Evolutionary conservation across 257 asterid genomes (phyloP).

Genomic region (Sherardia arvensis): DNA sequence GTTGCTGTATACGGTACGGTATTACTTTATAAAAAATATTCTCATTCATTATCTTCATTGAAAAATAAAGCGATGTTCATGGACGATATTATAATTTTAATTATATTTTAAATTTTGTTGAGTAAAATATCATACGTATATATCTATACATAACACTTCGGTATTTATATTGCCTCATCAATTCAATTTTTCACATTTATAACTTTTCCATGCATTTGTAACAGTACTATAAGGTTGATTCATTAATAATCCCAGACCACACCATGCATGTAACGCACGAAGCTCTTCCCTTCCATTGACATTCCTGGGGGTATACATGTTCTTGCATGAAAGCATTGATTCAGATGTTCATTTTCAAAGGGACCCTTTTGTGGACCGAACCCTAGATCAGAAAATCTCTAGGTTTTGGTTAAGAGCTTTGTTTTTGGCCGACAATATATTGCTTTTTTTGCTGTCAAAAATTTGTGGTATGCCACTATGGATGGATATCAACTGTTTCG

Average conservation of each 20-base stretch:
- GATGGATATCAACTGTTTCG: slow-evolving; percentile 28
- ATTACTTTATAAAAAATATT: too few relatives aligned
- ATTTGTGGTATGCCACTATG: slow-evolving; percentile 31
- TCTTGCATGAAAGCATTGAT: slow-evolving; percentile 5
- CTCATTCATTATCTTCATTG: too few relatives aligned
- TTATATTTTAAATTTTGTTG: too few relatives aligned
- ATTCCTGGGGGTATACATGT: slow-evolving; percentile 4
- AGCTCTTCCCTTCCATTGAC: not conserved
- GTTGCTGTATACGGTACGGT: too few relatives aligned
- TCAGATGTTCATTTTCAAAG: slow-evolving; percentile 4
- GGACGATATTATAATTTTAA: too few relatives aligned
- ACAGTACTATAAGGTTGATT: not conserved
- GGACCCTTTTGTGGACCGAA: slow-evolving; percentile 27
- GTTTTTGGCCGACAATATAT: slow-evolving; percentile 44
- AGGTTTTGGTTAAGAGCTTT: not conserved
- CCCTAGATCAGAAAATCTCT: slow-evolving; percentile 20
- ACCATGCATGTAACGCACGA: not conserved
- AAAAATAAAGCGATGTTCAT: too few relatives aligned
- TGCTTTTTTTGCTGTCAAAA: slow-evolving; percentile 25
- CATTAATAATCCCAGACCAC: not conserved
- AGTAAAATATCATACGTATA: too few relatives aligned
- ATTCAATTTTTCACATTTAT: too few relatives aligned
- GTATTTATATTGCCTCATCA: too few relatives aligned
- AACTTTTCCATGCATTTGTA: not conserved
- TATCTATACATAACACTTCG: too few relatives aligned